Evolutionary conservation across 495 filamentous ascomycete genomes (phyloP).

Genomic region (Aspergillus avenaceus): DNA sequence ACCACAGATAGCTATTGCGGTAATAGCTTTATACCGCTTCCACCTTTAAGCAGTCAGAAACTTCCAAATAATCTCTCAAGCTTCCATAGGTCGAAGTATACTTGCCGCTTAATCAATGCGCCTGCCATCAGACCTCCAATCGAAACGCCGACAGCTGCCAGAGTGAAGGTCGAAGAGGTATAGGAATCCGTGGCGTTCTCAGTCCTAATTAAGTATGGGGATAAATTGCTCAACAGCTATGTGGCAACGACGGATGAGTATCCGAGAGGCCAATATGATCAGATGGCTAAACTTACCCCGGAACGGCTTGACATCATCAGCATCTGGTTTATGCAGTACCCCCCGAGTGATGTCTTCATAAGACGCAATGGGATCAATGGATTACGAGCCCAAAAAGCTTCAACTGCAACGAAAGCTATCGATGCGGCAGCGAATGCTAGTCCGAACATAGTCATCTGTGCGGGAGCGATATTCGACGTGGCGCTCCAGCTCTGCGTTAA

Average conservation of each 20-base stretch:
- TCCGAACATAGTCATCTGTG: background rate
- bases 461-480: background rate
- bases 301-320: slow-evolving; percentile 11
- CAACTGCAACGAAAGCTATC: slow-evolving; percentile 19
- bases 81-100: background rate
- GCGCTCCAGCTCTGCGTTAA: slow-evolving; percentile 3
- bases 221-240: slow-evolving; percentile 17
- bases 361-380: slow-evolving; percentile 28
- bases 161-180: slow-evolving; percentile 11
- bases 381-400: slow-evolving; percentile 19
- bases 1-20: slow-evolving; percentile 11
- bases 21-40: slow-evolving; percentile 22
- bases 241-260: background rate
- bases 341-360: slow-evolving; percentile 15
- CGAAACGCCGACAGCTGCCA: slow-evolving; percentile 13
- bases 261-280: background rate
- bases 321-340: slow-evolving; percentile 13
- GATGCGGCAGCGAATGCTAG: slow-evolving; percentile 5
- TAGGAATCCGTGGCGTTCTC: slow-evolving; percentile 13
- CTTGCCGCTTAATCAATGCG: slow-evolving; percentile 26
- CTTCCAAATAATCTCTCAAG: background rate
- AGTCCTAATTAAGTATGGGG: slow-evolving; percentile 24
- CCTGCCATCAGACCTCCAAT: slow-evolving; percentile 21
- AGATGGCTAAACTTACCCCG: slow-evolving; percentile 10
- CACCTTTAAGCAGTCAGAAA: slow-evolving; percentile 12